Conservation (phyloP, 2,329 filamentous ascomycete species). For the Berkeleyomyces rouxiae region DNA sequence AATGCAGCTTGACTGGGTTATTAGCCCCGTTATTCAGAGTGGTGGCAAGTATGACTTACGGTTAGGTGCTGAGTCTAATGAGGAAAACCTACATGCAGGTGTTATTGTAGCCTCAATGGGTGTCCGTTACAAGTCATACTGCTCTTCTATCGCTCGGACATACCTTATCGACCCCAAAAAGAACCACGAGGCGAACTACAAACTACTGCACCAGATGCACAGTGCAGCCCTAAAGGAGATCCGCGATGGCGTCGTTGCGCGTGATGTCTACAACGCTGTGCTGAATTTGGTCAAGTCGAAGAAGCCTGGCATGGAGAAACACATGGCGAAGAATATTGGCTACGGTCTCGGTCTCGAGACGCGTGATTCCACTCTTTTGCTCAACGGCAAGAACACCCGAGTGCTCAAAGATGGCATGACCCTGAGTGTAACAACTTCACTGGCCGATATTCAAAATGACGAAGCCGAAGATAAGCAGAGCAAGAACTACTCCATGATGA, state of each 20-base stretch:
- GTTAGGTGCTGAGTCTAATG: constrained; percentile 60
- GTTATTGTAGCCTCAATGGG: constrained; percentile 89
- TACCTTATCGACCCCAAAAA: constrained; percentile 97
- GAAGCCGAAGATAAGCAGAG: constrained; percentile 79
- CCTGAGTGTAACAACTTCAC: constrained; percentile 73
- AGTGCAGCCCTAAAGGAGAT: constrained; percentile 82
- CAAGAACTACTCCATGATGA: constrained; percentile 72
- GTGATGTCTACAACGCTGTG: constrained; percentile 86
- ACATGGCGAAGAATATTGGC: constrained; percentile 85
- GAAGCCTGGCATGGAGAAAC: constrained; percentile 87
- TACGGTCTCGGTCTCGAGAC: constrained; percentile 87
- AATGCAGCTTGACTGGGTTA: constrained; percentile 81
- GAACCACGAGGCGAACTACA: constrained; percentile 86
- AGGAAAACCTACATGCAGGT: constrained; percentile 70
- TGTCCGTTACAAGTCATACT: constrained; percentile 89
- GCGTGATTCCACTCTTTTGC: constrained; percentile 62
- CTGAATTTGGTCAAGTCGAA: constrained; percentile 65
- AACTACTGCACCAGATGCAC: constrained; percentile 68
- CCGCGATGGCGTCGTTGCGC: constrained; percentile 67
- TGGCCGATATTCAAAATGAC: constrained; percentile 76
- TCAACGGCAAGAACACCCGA: constrained; percentile 75
- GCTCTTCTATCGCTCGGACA: constrained; percentile 78
- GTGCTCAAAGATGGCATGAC: constrained; percentile 94
- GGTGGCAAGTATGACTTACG: constrained; percentile 89
- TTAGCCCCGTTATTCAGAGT: constrained; percentile 82